phyloP scores from a whole-genome alignment of 1,284 basidiomycete genomes.

The Malassezia pachydermatis region DNA sequence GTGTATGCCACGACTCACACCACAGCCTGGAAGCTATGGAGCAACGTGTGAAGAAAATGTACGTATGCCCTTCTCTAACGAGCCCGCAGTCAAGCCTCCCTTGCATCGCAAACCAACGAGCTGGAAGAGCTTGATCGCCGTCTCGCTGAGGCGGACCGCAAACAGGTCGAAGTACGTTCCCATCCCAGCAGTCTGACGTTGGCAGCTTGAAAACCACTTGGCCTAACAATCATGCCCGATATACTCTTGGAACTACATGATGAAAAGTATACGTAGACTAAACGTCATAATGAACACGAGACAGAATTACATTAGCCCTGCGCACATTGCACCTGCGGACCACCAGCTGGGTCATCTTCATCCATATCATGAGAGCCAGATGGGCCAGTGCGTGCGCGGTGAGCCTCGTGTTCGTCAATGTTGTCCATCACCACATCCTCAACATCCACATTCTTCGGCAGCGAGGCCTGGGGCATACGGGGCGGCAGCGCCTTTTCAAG shows the following conservation, averaged over 20 bases:
- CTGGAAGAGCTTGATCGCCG: constrained; percentile 36
- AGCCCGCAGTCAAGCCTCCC: constrained; percentile 21
- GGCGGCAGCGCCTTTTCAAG: constrained; percentile 81
- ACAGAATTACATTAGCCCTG: constrained; percentile 26
- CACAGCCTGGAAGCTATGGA: constrained; percentile 24
- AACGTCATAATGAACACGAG: neutral
- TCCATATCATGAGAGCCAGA: constrained; percentile 61
- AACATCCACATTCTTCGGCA: constrained; percentile 60
- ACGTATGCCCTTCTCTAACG: neutral
- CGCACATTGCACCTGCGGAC: constrained; percentile 41
- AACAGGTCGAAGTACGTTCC: constrained; percentile 19
- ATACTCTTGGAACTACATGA: constrained; percentile 8
- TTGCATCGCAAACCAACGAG: constrained; percentile 32
- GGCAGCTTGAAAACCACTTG: neutral
- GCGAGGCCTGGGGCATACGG: constrained; percentile 59
- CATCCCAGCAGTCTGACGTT: too few species aligned
- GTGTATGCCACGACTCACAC: constrained; percentile 7
- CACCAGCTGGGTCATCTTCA: constrained; percentile 55
- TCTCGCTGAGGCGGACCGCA: constrained; percentile 31
- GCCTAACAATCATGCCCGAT: neutral
- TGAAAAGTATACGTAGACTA: neutral
- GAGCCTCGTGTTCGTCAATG: constrained; percentile 64
- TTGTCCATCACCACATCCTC: constrained; percentile 83
- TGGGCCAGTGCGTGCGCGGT: constrained; percentile 49
- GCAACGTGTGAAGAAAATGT: constrained; percentile 27